Evolutionary conservation across 2,329 filamentous ascomycete species (phyloP).

Genomic region (Remersonia thermophila): DNA sequence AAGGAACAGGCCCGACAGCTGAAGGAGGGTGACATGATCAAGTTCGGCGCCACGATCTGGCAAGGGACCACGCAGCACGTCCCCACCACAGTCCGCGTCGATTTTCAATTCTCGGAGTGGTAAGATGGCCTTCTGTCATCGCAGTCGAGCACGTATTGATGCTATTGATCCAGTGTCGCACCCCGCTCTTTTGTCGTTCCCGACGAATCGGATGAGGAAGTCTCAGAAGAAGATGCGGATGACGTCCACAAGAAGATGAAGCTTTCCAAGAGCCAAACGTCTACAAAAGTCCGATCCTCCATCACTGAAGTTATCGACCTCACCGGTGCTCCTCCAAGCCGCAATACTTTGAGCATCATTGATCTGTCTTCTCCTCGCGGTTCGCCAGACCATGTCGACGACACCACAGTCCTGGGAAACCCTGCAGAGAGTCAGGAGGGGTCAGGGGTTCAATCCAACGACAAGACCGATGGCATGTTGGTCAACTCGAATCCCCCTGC

Average conservation of each 20-base stretch:
- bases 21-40: slow-evolving; percentile 24
- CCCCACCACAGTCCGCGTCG: slow-evolving; percentile 19
- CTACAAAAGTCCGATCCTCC: background rate
- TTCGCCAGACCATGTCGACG: slow-evolving; percentile 3
- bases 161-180: background rate
- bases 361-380: slow-evolving; percentile 9
- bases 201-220: slow-evolving; percentile 17
- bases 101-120: slow-evolving; percentile 12
- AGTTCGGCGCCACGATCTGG: slow-evolving; percentile 29
- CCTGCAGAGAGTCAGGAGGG: too few species aligned
- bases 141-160: background rate
- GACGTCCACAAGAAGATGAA: slow-evolving; percentile 3
- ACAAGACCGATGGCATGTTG: background rate
- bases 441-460: too few species aligned
- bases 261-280: background rate
- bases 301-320: slow-evolving; percentile 11
- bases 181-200: slow-evolving; percentile 19
- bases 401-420: too few species aligned
- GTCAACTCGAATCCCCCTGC: background rate
- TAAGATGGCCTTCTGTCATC: slow-evolving; percentile 8
- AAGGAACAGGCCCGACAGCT: slow-evolving; percentile 15
- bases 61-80: slow-evolving; percentile 22
- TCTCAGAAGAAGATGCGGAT: slow-evolving; percentile 9
- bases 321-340: slow-evolving; percentile 1
- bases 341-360: slow-evolving; percentile 1